These are phyloP conservation scores for Polychaeton citri DNA, from an alignment of 2,329 filamentous ascomycete genomes.

Conservation along the genomic window DNA sequence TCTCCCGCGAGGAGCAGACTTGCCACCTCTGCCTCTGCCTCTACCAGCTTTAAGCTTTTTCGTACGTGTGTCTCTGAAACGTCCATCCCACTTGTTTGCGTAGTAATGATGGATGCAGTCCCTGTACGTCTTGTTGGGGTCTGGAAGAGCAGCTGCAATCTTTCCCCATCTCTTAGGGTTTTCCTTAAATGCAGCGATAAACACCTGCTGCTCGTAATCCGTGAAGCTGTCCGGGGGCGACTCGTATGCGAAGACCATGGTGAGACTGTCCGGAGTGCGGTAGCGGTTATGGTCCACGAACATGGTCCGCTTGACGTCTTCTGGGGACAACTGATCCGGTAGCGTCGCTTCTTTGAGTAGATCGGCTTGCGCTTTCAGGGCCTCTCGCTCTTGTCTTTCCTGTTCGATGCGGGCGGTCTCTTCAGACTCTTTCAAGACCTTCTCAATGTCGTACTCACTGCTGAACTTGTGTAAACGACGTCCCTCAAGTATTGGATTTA, in stretches of 20 bases:
- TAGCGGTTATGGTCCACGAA: slow-evolving; percentile 56
- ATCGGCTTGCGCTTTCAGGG: slow-evolving; percentile 56
- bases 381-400: slow-evolving; percentile 37
- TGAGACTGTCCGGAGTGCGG: slow-evolving; percentile 51
- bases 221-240: slow-evolving; percentile 65
- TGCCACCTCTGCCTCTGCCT: slow-evolving; percentile 33
- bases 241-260: slow-evolving; percentile 58
- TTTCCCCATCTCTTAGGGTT: slow-evolving; percentile 72
- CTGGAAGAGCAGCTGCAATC: slow-evolving; percentile 50
- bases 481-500: slow-evolving; percentile 37
- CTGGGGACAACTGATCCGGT: slow-evolving; percentile 52
- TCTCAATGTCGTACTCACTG: slow-evolving; percentile 60
- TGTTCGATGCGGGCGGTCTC: slow-evolving; percentile 59
- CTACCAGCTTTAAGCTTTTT: slow-evolving; percentile 26
- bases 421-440: slow-evolving; percentile 58
- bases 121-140: slow-evolving; percentile 54
- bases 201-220: slow-evolving; percentile 52
- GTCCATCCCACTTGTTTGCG: slow-evolving; percentile 59
- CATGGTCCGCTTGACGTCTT: slow-evolving; percentile 44
- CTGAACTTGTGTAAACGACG: slow-evolving; percentile 44
- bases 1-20: slow-evolving; percentile 30
- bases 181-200: slow-evolving; percentile 63
- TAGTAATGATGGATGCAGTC: slow-evolving; percentile 82
- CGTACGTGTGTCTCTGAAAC: slow-evolving; percentile 64
- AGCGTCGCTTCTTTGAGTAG: slow-evolving; percentile 66